A percentile compares a stretch with the other conserved stretches of the same genome.
Evolutionary conservation across 2,329 filamentous ascomycete species (phyloP).

Genomic region (Diaporthe eres): DNA sequence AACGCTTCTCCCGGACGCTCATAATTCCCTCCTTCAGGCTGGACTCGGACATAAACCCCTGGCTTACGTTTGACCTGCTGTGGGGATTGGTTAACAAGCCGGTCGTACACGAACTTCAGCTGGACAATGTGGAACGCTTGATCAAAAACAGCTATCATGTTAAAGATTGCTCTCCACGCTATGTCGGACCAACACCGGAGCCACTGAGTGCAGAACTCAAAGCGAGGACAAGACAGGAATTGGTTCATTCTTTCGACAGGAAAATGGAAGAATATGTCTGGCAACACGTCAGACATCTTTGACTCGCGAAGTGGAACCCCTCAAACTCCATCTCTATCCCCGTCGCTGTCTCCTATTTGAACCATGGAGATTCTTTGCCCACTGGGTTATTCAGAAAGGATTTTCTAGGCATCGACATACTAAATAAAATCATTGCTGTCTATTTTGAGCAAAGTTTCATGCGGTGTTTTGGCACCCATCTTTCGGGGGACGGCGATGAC

Average conservation of each 20-base stretch:
- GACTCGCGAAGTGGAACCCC: background rate
- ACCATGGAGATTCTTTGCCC: slow-evolving; percentile 14
- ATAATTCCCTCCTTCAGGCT: background rate
- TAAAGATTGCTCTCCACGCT: background rate
- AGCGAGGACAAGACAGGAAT: slow-evolving; percentile 10
- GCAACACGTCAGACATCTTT: background rate
- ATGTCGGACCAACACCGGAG: slow-evolving; percentile 12
- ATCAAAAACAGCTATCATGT: background rate
- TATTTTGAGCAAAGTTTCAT: slow-evolving; percentile 28
- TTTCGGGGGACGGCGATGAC: slow-evolving; percentile 10
- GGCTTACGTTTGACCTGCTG: background rate
- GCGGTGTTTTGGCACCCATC: background rate
- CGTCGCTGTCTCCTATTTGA: slow-evolving; percentile 4
- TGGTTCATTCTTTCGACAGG: background rate
- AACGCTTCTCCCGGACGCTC: slow-evolving; percentile 1
- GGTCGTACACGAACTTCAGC: no score
- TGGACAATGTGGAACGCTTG: background rate
- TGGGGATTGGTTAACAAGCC: slow-evolving; percentile 6
- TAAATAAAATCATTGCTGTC: background rate
- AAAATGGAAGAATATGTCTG: background rate
- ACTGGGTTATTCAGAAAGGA: background rate
- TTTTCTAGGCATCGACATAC: background rate
- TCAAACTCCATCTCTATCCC: background rate
- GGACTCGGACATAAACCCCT: background rate
- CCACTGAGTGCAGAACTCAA: slow-evolving; percentile 21